Base-by-base conservation (phyloP, 1,139 yeast genomes). In the Zygotorulaspora mrakii region DNA sequence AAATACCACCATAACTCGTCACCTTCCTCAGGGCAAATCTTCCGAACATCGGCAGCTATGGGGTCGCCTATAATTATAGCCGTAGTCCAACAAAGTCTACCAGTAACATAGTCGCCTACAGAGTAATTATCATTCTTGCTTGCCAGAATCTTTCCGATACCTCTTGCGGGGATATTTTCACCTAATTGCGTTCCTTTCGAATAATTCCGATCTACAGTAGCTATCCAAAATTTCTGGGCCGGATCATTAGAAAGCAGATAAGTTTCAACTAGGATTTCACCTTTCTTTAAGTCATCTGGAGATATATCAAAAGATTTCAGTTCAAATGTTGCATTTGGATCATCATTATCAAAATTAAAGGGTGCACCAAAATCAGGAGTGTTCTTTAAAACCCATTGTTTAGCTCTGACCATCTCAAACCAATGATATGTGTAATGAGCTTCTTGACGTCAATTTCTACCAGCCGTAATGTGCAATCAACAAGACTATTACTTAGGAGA, bases 231-330 rank as follows among this genome's bases (percentile, higher is more conserved):
- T 59, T 80, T 74, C 56, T 78, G 84, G 8, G 82, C 75, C 11
- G 86, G 85, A 55, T 79, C 86, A 52, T 79, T 77, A 27, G 84
- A 77, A n/a, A 79, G 54, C 43, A 69, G 70, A 34, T 73, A 49
- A 5, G 68, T 60, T 57, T 75, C 71, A 18, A 77, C 65, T 24
- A 76, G 62, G 5, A 77, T 46, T 46, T 77, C 71, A 29, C 69
- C 74, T 1, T 67, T 69, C 42, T 66, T 52, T 38, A 76, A 54
- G 10, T 57, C 55, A n/a, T 52, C 52, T 2, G 48, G 46, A 37
- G 50, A 59, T 31, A 65, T 45, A 17, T 55, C 53, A 18, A 48
- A 48, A 5, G 52, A 49, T 6, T 50, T 55, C 25, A 67, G 48
- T 44, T 62, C 61, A 57, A 70, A 71, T 22, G 71, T 69, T 29